Conservation (phyloP, 768 basidiomycete genomes). For the Rhodotorula kratochvilovae region DNA sequence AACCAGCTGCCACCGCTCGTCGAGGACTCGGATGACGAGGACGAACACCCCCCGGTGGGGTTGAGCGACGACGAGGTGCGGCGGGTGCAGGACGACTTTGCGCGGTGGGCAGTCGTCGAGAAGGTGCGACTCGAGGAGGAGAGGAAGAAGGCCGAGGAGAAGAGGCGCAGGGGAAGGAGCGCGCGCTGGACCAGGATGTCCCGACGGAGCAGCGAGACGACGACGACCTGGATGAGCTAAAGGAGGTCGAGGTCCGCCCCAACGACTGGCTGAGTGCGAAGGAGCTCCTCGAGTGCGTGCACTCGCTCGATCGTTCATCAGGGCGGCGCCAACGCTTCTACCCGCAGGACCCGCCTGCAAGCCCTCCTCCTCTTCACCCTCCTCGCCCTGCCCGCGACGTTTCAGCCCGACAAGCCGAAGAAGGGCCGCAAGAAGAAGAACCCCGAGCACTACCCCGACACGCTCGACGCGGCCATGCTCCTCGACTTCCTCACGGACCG, state of each 20-base stretch:
- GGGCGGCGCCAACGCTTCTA: neutral
- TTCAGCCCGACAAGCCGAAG: conserved; percentile 4
- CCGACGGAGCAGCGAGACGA: neutral
- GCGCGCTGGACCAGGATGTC: conserved; percentile 9
- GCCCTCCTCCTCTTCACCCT: conserved; percentile 33
- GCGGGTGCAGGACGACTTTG: neutral
- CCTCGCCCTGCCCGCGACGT: conserved; percentile 6
- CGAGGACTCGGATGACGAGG: neutral
- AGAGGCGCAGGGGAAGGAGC: conserved; percentile 25
- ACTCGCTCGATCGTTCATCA: no score
- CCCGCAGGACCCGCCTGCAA: conserved; percentile 31
- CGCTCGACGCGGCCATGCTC: conserved; percentile 33
- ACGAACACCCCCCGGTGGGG: neutral
- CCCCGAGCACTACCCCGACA: conserved; percentile 19
- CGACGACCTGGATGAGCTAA: neutral
- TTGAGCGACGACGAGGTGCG: neutral
- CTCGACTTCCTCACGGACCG: conserved; percentile 39
- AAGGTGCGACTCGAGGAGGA: neutral
- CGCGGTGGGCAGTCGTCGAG: conserved; percentile 11
- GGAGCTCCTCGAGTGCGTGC: conserved; percentile 16
- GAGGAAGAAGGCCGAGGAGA: conserved; percentile 4
- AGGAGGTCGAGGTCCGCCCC: neutral
- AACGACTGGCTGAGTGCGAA: conserved; percentile 13
- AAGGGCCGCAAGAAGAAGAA: conserved; percentile 37
- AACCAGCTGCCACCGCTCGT: neutral